Conservation (phyloP, 2,329 filamentous ascomycete genomes). For the Clonostachys rosea region DNA sequence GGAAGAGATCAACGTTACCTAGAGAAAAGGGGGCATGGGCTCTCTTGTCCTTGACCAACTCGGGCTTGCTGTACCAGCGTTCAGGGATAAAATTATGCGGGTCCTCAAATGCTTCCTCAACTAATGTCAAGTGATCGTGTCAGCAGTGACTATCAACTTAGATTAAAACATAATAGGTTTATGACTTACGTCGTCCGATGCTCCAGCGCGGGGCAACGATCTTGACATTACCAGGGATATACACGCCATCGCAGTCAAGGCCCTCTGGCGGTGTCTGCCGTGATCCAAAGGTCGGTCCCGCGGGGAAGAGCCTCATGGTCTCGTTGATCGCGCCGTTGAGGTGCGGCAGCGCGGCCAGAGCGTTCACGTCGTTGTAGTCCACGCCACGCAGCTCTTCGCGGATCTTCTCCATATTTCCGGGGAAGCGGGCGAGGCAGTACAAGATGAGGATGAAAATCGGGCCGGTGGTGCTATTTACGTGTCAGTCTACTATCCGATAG, state of each 20-base stretch:
- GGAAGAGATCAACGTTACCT: not conserved
- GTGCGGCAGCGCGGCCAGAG: not conserved
- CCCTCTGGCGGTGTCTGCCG: slow-evolving; percentile 26
- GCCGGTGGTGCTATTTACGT: too few relatives aligned
- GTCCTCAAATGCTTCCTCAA: not conserved
- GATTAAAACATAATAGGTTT: not conserved
- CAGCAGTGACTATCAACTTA: not conserved
- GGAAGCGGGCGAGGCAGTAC: not conserved
- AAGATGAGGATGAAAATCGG: too few relatives aligned
- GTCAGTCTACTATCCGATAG: too few relatives aligned
- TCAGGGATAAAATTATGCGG: slow-evolving; percentile 7
- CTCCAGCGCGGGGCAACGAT: not conserved
- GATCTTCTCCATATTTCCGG: not conserved
- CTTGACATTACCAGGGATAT: slow-evolving; percentile 18
- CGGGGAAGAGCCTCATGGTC: not conserved
- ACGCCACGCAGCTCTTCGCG: not conserved
- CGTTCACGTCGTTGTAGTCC: not conserved
- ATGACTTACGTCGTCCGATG: not conserved
- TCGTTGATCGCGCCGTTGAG: not conserved
- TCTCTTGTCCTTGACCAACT: slow-evolving; percentile 5
- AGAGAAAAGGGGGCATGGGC: slow-evolving; percentile 2
- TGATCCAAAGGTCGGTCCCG: slow-evolving; percentile 1
- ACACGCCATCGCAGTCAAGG: slow-evolving; percentile 14
- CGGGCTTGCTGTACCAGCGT: slow-evolving; percentile 7
- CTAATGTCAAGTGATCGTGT: not conserved